These are phyloP conservation scores for Bidens hawaiensis DNA, from an alignment of 140 eudicot species.

Conservation along the genomic window DNA sequence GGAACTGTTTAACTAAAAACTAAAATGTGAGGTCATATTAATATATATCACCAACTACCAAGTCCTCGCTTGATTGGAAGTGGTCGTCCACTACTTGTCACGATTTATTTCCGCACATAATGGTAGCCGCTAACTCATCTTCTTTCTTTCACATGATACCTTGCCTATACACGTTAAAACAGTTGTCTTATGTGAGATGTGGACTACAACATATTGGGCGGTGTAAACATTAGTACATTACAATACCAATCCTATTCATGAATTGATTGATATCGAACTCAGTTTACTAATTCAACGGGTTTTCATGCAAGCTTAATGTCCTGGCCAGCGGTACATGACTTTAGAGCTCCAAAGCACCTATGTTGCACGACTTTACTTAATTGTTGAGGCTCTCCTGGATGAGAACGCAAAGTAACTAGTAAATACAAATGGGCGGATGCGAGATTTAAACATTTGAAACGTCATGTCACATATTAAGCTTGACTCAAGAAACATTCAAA, in stretches of 20 bases:
- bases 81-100: constrained; percentile 25
- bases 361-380: neutral
- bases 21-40: constrained; percentile 5
- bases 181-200: constrained; percentile 6
- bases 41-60: neutral
- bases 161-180: constrained; percentile 20
- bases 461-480: too few species aligned
- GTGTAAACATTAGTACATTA: too few species aligned
- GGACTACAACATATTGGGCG: neutral
- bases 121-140: constrained; percentile 13
- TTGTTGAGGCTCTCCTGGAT: neutral
- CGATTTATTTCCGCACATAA: constrained; percentile 13
- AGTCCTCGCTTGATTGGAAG: constrained; percentile 21
- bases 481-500: too few species aligned
- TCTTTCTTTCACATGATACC: constrained; percentile 20
- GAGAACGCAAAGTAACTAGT: neutral
- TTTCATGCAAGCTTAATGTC: too few species aligned
- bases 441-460: too few species aligned
- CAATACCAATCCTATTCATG: too few species aligned
- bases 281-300: too few species aligned
- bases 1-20: neutral
- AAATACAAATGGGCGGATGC: neutral
- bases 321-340: neutral
- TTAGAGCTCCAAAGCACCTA: too few species aligned
- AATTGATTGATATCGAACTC: too few species aligned